Percentiles rank a stretch among this genome's conserved stretches.
Conservation (phyloP, 345 rosid genomes). For the Eucalyptus shirleyi region DNA sequence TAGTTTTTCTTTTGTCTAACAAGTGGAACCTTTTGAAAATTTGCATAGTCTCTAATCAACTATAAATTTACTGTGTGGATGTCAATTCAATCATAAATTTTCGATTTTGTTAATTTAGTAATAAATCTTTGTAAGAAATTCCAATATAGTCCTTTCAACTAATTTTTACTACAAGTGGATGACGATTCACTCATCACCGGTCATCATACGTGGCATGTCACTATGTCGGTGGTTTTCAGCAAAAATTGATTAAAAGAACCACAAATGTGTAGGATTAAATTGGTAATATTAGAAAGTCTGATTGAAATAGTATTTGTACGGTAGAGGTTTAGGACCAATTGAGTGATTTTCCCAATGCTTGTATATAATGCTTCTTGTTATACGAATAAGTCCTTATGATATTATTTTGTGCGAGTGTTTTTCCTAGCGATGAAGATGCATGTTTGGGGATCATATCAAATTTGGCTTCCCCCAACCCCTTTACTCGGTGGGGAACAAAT, state of each 20-base stretch:
- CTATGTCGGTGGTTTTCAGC: too few relatives aligned
- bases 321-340: too few relatives aligned
- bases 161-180: not conserved
- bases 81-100: fast-evolving
- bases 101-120: fast-evolving
- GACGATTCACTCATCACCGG: too few relatives aligned
- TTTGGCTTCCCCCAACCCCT: not conserved
- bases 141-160: fast-evolving
- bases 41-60: not conserved
- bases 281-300: too few relatives aligned
- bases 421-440: not conserved
- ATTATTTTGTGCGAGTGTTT: not conserved
- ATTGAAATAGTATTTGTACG: too few relatives aligned
- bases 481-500: not conserved
- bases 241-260: too few relatives aligned
- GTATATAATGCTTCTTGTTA: not conserved
- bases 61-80: fast-evolving
- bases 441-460: not conserved
- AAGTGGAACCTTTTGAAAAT: not conserved
- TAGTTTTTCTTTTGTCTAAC: not conserved
- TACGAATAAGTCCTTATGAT: not conserved
- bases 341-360: not conserved
- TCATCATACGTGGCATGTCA: too few relatives aligned
- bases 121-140: not conserved
- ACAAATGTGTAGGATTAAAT: too few relatives aligned